phyloP scores from a whole-genome alignment of 73 alveolate genomes.

The Paramecium pentaurelia region DNA sequence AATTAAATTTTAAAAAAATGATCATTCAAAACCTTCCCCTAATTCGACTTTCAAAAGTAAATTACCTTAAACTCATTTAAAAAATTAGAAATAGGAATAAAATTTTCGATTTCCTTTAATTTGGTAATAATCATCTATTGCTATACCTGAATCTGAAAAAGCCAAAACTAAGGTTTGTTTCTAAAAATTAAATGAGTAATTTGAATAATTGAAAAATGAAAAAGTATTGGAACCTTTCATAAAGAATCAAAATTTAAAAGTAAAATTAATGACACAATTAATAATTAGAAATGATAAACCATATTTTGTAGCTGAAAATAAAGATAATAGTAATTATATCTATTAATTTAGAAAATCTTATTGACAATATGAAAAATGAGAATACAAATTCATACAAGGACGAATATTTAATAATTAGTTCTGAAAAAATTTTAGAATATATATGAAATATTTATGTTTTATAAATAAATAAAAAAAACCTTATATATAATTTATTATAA shows the following conservation, averaged over 20 bases:
- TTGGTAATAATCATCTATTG: not conserved
- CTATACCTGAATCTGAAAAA: not conserved
- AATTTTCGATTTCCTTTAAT: not conserved
- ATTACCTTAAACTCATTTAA: not conserved
- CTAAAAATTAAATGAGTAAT: not conserved
- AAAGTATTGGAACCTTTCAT: not conserved
- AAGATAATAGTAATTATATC: not conserved
- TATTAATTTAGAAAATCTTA: not conserved
- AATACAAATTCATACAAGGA: not conserved
- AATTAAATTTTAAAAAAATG: not conserved
- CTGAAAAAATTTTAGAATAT: not conserved
- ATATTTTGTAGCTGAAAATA: not conserved
- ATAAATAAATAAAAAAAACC: too few relatives aligned
- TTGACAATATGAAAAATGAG: conserved; percentile 7
- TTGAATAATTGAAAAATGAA: not conserved
- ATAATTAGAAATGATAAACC: not conserved
- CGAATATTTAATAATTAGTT: not conserved
- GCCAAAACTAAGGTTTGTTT: not conserved
- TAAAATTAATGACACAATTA: not conserved
- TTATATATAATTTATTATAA: too few relatives aligned
- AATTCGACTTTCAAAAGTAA: not conserved
- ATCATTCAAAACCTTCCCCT: not conserved
- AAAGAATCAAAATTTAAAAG: not conserved
- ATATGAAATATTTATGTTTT: not conserved
- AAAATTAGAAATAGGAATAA: not conserved